Evolutionary conservation across 345 rosid species (phyloP), one percentile per base, ranked within the genome.

Genomic region (Bruguiera sexangula): DNA sequence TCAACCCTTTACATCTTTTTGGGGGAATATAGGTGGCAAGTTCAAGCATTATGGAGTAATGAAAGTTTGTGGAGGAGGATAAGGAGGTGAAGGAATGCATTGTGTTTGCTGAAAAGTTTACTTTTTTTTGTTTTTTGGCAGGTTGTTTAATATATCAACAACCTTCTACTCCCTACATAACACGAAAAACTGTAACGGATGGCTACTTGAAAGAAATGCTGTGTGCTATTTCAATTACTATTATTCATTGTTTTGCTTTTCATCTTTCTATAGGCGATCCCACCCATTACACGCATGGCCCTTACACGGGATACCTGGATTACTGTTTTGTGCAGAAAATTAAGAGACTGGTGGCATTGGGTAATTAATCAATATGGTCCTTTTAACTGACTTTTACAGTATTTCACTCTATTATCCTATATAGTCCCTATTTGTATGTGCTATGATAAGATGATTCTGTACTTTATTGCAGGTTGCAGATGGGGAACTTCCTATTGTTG

Each of bases 301-400:
- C 98, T 92, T 63, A 96, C 98, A 56, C 98, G 88, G 26, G 99
- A 89, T 82, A 92, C 98, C 66, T 96, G 99, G 99, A 76, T 96
- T 74, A 96, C 99, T 32, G 95, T 96, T 73, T 81, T 96, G 81
- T 90, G 98, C 89, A 84, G 95, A 86, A 96, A 96, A 81, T 78
- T 96, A 80, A 82, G 96, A 84, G 96, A 96, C 85, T 90, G 98
- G 92, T 96, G 99, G 99, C 97, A 89, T 78, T 90, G 97, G 99
- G 99, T 96, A 90, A 84, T 68, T 77, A 62, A 43, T 43, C 18
- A 43, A 3, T 43, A 18, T 13, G 19, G 50, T 43, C 5, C 4
- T 43, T 43, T 43, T 43, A 13, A 15, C 18, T 43, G 19, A 43
- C 46, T 53, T 34, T 72, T 66, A 79, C 60, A 56, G 56, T 74